Conservation (phyloP, 1,284 basidiomycete genomes). For the Leccinum olivaceoglutinosum region DNA sequence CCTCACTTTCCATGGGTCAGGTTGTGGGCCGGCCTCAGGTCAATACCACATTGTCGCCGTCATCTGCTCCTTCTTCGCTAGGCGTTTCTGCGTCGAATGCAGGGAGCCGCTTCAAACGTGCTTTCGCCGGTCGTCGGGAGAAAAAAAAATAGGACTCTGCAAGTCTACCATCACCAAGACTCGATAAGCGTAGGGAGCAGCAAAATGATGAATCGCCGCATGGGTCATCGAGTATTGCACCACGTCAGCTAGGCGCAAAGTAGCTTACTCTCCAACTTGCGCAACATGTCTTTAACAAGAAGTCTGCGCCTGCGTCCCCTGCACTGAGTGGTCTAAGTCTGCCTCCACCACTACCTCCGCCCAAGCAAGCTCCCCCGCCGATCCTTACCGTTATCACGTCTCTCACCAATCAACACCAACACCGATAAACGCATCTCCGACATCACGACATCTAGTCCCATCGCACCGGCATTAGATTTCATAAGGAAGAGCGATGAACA, state of each 20-base stretch:
- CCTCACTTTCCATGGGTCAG: conserved; percentile 37
- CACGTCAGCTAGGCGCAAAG: conserved; percentile 26
- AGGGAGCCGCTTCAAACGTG: conserved; percentile 56
- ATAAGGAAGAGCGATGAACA: no score
- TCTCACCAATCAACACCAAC: no score
- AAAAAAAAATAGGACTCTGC: conserved; percentile 55
- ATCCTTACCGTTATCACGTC: no score
- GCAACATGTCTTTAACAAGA: conserved; percentile 39
- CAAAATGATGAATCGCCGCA: conserved; percentile 20
- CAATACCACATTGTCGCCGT: conserved; percentile 20
- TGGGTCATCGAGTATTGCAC: conserved; percentile 21
- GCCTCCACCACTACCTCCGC: no score
- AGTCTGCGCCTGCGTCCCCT: conserved; percentile 19
- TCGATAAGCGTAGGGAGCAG: conserved; percentile 26
- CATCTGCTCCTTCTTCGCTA: conserved; percentile 26
- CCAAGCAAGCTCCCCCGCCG: no score
- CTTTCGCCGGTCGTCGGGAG: conserved; percentile 48
- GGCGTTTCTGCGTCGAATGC: conserved; percentile 26
- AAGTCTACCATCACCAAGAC: conserved; percentile 23
- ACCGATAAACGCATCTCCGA: no score
- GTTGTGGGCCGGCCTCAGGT: conserved; percentile 33
- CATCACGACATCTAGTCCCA: no score
- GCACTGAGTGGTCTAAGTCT: conserved; percentile 6
- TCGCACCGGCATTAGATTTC: no score
- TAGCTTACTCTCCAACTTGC: conserved; percentile 36